Conservation (phyloP, 1,139 yeast genomes). For the Magnusiomyces ingens region DNA sequence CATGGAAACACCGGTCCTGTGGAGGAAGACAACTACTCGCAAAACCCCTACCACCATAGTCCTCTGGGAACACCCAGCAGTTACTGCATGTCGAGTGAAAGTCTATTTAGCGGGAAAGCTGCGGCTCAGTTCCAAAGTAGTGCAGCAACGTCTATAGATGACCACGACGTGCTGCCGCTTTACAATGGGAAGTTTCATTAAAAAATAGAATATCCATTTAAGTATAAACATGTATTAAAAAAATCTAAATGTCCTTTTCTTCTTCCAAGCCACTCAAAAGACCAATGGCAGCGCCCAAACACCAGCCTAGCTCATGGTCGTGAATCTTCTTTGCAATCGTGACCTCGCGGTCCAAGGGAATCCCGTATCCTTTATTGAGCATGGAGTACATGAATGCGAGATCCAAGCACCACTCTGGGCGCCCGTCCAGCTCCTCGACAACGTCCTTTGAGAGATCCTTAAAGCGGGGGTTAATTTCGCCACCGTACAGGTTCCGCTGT, state of each 20-base stretch:
- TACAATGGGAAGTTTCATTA: background rate
- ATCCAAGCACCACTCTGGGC: conserved; percentile 88
- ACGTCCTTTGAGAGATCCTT: conserved; percentile 35
- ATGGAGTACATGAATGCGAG: conserved; percentile 77
- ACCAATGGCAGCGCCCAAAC: conserved; percentile 77
- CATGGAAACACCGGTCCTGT: too few relatives aligned
- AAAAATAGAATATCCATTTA: background rate
- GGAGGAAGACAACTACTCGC: too few relatives aligned
- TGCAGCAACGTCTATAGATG: background rate
- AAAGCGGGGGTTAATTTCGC: background rate
- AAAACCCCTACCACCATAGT: background rate
- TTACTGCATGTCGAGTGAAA: background rate
- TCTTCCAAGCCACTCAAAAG: conserved; percentile 5
- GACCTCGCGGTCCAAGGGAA: conserved; percentile 74
- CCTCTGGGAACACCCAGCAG: background rate
- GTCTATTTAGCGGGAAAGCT: background rate
- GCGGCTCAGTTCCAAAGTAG: background rate
- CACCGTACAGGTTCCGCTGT: background rate
- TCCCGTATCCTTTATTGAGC: conserved; percentile 88
- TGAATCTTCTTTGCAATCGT: conserved; percentile 77
- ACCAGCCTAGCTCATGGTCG: conserved; percentile 87
- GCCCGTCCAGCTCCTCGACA: conserved; percentile 51
- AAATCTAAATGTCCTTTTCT: background rate
- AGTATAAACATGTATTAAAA: background rate
- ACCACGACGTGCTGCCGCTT: background rate